Percentiles rank a stretch among this genome's conserved stretches.
phyloP scores from a whole-genome alignment of 2,329 filamentous ascomycete species.

The Aspergillus fumigatiaffinis region DNA sequence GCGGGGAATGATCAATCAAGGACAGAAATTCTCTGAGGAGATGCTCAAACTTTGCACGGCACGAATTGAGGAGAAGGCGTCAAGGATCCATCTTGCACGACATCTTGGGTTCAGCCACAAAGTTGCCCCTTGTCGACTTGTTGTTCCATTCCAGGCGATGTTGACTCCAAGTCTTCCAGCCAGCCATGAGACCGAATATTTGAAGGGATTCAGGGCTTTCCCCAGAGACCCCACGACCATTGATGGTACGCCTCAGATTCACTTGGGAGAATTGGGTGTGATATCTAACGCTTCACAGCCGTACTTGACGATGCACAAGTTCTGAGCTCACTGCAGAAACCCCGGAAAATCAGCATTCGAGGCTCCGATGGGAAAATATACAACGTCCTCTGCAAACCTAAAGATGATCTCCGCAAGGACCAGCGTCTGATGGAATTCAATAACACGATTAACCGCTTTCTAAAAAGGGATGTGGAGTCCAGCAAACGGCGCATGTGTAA shows the following conservation, averaged over 20 bases:
- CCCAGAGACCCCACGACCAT: conserved; percentile 83
- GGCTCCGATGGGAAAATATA: conserved; percentile 88
- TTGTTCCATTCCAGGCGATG: conserved; percentile 82
- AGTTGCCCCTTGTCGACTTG: conserved; percentile 73
- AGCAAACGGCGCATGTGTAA: conserved; percentile 76
- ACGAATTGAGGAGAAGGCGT: conserved; percentile 66
- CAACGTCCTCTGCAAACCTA: conserved; percentile 91
- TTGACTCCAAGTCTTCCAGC: conserved; percentile 76
- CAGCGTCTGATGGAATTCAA: conserved; percentile 99
- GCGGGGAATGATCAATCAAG: conserved; percentile 67
- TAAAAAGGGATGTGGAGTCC: conserved; percentile 88
- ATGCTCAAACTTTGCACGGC: conserved; percentile 76
- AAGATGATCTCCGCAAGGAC: conserved; percentile 95
- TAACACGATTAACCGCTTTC: conserved; percentile 89
- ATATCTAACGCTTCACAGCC: conserved; percentile 27
- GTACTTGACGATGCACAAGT: conserved; percentile 89
- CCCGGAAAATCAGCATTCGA: conserved; percentile 80
- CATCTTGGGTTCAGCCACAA: conserved; percentile 83
- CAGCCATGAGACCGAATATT: conserved; percentile 63
- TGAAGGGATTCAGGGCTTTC: conserved; percentile 77
- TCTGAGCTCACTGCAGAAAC: conserved; percentile 85
- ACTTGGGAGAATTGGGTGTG: background rate
- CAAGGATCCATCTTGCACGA: conserved; percentile 69
- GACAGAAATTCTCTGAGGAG: conserved; percentile 79
- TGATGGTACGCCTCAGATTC: conserved; percentile 36